Evolutionary conservation across 306 rosid species (phyloP), one percentile per base, ranked within the genome.

Genomic region (Cicer arietinum): DNA sequence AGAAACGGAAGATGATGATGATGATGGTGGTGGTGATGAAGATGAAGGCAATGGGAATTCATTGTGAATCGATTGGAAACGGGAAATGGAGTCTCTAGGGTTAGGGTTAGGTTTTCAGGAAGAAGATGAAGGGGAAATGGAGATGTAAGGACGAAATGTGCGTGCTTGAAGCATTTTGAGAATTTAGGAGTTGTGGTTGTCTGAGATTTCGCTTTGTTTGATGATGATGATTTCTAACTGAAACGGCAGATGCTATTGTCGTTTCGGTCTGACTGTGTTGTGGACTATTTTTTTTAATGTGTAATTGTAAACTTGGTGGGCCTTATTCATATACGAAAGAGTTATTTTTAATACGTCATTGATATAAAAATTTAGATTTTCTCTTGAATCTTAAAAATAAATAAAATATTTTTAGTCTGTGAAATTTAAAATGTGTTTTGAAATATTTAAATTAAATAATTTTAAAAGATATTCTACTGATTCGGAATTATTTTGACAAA

Each of bases 131-230:
- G 35, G 3, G 3, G 82, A 60, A 3, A 78, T 16, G 3, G 93
- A 50, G 47, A 90, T 82, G 89, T 84, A 83, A 0, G 98, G 98
- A 7, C 98, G 96, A 68, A 88, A 86, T 5, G 94, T 71, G 12
- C 96, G 96, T 6, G 91, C 81, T 37, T 90, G 96, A 81, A 92
- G 83, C 99, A 95, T 92, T 62, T 78, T 70, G 20, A 40, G 40
- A 8, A 25, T 8, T 25, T 40, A 20, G 16, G 11, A 6, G 12
- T 11, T 13, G 53, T 5, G 44, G 59, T 53, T 59, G 30, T 7
- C 56, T 50, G 13, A n/a, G 35, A 0, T 25, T 25, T 25, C 35
- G 35, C 54, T 7, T 25, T 2, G 35, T 25, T 50, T 50, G 59
- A 53, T 20, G 63, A 57, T 53, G 63, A 10, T 5, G 22, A 18